Conservation (phyloP, 805 yeast species). For the Blastobotrys robertii region DNA sequence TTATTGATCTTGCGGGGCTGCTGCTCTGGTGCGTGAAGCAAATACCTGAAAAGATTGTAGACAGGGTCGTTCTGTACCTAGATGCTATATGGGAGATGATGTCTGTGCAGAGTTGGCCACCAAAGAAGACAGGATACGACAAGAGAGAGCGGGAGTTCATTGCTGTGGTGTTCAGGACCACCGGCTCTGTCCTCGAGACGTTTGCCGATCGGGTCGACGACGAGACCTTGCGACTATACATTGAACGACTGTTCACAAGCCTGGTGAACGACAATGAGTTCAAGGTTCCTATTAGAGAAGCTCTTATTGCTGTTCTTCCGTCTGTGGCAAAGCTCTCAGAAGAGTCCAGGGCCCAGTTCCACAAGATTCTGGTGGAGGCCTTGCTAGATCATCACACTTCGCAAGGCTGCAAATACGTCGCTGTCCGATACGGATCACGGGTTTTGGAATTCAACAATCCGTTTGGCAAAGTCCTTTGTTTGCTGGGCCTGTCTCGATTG, state of each 20-base stretch:
- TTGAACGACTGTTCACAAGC: slow-evolving; percentile 45
- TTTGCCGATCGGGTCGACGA: too few species aligned
- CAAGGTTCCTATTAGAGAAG: slow-evolving; percentile 60
- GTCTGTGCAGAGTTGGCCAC: too few species aligned
- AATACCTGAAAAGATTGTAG: too few species aligned
- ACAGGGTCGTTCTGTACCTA: too few species aligned
- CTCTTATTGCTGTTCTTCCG: slow-evolving; percentile 48
- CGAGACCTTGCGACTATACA: too few species aligned
- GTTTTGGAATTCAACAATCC: slow-evolving; percentile 59
- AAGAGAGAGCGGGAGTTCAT: too few species aligned
- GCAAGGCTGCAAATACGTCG: slow-evolving; percentile 50
- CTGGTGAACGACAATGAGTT: slow-evolving; percentile 58
- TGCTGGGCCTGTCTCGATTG: slow-evolving; percentile 47
- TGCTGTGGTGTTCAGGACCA: too few species aligned
- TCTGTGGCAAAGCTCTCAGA: slow-evolving; percentile 30
- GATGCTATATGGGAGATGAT: too few species aligned
- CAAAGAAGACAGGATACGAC: too few species aligned
- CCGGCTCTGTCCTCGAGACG: too few species aligned
- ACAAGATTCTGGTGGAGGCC: slow-evolving; percentile 28
- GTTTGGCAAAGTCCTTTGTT: slow-evolving; percentile 55
- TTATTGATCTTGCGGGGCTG: too few species aligned
- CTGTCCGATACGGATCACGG: slow-evolving; percentile 54
- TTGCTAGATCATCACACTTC: slow-evolving; percentile 32
- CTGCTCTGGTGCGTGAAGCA: too few species aligned
- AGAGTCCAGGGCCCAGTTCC: slow-evolving; percentile 35